phyloP scores from a whole-genome alignment of 768 basidiomycete genomes.

The Rhodotorula kratochvilovae region DNA sequence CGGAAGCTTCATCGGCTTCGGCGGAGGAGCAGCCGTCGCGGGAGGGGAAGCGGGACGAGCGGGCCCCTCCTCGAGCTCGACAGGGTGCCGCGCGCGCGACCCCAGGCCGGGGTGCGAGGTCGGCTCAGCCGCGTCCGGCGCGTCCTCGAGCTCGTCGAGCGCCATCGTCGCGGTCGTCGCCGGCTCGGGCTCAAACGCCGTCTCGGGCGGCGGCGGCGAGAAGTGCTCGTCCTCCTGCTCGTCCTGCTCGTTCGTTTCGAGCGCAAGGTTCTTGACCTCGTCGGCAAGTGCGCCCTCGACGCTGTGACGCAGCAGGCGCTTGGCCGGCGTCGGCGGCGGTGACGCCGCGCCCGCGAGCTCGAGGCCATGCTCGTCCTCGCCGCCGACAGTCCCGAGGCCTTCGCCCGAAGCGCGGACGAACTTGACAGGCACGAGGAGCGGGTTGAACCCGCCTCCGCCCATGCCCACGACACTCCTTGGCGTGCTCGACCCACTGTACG shows the following conservation, averaged over 20 bases:
- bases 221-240: neutral
- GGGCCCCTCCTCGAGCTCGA: neutral
- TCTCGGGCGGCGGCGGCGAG: neutral
- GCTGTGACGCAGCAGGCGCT: neutral
- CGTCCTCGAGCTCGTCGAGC: slow-evolving; percentile 20
- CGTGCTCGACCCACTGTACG: neutral
- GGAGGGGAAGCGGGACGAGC: neutral
- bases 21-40: neutral
- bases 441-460: slow-evolving; percentile 2
- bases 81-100: neutral
- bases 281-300: slow-evolving; percentile 8
- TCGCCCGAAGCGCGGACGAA: slow-evolving; percentile 20
- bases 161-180: slow-evolving; percentile 17
- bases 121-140: neutral
- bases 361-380: slow-evolving; percentile 27
- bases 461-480: slow-evolving; percentile 1
- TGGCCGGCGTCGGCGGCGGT: neutral
- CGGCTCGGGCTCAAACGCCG: slow-evolving; percentile 10
- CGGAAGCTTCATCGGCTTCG: neutral
- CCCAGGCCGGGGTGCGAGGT: slow-evolving; percentile 19
- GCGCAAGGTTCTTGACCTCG: slow-evolving; percentile 8
- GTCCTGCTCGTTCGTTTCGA: neutral
- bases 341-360: slow-evolving; percentile 15
- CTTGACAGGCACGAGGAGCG: slow-evolving; percentile 33
- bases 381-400: slow-evolving; percentile 22